Percentiles rank a stretch among this genome's conserved stretches.
phyloP scores from a whole-genome alignment of 768 basidiomycete species.

The Russula sp. region DNA sequence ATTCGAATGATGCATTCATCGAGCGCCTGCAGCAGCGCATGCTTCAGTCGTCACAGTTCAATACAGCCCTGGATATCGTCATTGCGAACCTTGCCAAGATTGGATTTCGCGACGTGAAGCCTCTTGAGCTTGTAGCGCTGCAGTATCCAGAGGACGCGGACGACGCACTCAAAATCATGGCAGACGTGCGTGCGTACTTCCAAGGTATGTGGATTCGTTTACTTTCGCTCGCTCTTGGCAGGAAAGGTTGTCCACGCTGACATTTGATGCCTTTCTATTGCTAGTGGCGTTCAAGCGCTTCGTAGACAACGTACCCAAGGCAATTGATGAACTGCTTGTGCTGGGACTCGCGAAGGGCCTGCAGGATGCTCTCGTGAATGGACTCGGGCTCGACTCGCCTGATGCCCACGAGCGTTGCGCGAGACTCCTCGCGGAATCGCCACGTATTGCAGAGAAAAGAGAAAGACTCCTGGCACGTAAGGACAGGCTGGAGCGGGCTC shows the following conservation, averaged over 20 bases:
- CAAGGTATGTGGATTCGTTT: constrained; percentile 44
- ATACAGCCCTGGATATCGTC: background rate
- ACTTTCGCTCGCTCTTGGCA: background rate
- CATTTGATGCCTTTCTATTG: background rate
- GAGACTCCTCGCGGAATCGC: constrained; percentile 48
- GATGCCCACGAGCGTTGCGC: constrained; percentile 44
- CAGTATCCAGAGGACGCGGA: constrained; percentile 48
- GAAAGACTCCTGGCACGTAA: constrained; percentile 46
- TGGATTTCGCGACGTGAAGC: constrained; percentile 36
- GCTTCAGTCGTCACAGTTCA: background rate
- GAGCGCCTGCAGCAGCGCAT: background rate
- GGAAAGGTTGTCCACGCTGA: background rate
- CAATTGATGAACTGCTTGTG: constrained; percentile 46
- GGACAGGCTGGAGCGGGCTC: constrained; percentile 44
- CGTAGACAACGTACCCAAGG: constrained; percentile 30
- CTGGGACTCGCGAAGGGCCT: constrained; percentile 45
- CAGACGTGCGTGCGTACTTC: constrained; percentile 66
- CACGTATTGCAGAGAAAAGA: constrained; percentile 39
- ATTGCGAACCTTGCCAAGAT: constrained; percentile 30
- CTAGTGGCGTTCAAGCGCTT: constrained; percentile 46
- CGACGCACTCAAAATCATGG: constrained; percentile 60
- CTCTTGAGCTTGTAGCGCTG: constrained; percentile 44
- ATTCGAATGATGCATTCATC: background rate
- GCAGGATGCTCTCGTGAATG: constrained; percentile 39
- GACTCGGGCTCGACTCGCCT: constrained; percentile 46